Conservation (phyloP, 2,329 filamentous ascomycete species). For the Exutisphaerella laricina region DNA sequence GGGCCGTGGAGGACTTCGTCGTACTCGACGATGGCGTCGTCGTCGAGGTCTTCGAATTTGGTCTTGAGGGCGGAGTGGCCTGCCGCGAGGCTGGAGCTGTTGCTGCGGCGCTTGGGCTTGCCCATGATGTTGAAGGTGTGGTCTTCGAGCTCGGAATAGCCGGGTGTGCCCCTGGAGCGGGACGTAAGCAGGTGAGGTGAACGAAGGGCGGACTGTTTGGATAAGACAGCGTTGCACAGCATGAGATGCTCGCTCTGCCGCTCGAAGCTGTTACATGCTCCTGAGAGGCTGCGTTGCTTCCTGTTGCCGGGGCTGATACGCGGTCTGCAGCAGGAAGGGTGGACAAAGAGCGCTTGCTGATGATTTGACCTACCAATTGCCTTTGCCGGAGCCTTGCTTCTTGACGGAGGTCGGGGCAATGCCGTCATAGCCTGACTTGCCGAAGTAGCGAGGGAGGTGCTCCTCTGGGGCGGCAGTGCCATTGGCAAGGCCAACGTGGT, state of each 20-base stretch:
- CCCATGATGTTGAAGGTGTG: constrained; percentile 73
- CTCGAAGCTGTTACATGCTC: too few relatives aligned
- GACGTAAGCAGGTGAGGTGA: too few relatives aligned
- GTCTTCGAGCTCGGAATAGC: constrained; percentile 73
- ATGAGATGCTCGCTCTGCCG: too few relatives aligned
- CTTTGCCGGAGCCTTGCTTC: constrained; percentile 89
- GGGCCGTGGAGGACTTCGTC: constrained; percentile 67
- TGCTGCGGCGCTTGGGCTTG: constrained; percentile 88
- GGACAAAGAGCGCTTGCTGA: constrained; percentile 11
- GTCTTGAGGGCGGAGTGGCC: constrained; percentile 79
- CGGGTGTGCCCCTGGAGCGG: constrained; percentile 75
- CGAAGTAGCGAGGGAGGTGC: constrained; percentile 85
- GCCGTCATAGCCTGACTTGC: constrained; percentile 75
- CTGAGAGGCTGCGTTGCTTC: too few relatives aligned
- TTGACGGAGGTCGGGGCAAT: constrained; percentile 88
- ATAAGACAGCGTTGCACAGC: too few relatives aligned
- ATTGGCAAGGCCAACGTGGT: constrained; percentile 74
- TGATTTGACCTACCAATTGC: constrained; percentile 70
- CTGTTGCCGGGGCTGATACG: too few relatives aligned
- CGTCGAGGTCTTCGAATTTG: constrained; percentile 89
- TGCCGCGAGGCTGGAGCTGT: constrained; percentile 71
- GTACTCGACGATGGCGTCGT: constrained; percentile 80
- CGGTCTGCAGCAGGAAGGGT: not conserved
- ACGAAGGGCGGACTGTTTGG: too few relatives aligned
- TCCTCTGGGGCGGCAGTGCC: constrained; percentile 65